phyloP scores from a whole-genome alignment of 805 yeast genomes.

The Dipodascopsis uninucleata region DNA sequence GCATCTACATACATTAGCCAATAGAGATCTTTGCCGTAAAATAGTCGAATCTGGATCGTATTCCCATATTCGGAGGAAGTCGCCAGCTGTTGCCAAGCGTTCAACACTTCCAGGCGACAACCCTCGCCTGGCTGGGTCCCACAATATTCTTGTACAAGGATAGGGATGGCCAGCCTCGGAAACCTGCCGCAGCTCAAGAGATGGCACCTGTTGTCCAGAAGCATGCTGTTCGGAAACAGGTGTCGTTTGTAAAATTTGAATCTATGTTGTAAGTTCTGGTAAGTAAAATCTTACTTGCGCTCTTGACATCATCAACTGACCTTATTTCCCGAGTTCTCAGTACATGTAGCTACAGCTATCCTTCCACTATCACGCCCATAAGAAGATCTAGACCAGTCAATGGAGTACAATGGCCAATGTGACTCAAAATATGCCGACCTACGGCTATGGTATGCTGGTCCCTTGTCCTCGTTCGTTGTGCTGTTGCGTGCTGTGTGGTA shows the following conservation, averaged over 20 bases:
- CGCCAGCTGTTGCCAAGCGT: conserved; percentile 65
- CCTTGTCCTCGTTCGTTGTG: neutral
- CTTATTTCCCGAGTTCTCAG: conserved; percentile 71
- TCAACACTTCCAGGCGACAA: conserved; percentile 34
- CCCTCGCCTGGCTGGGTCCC: conserved; percentile 55
- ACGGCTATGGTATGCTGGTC: conserved; percentile 2
- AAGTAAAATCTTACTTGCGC: neutral
- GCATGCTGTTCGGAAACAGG: conserved; percentile 9
- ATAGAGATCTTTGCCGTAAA: conserved; percentile 42
- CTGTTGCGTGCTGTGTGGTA: neutral
- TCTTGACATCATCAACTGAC: conserved; percentile 33
- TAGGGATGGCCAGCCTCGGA: conserved; percentile 56
- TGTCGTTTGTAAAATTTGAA: conserved; percentile 32
- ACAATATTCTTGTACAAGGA: conserved; percentile 68
- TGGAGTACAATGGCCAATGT: conserved; percentile 48
- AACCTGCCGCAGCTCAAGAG: conserved; percentile 44
- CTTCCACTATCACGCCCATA: conserved; percentile 41
- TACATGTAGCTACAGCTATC: conserved; percentile 69
- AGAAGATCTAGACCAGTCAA: conserved; percentile 49
- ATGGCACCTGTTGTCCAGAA: conserved; percentile 32
- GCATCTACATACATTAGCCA: conserved; percentile 34
- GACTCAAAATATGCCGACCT: conserved; percentile 45
- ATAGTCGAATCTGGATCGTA: conserved; percentile 39
- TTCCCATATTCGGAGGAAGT: conserved; percentile 63
- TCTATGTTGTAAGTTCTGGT: too few relatives aligned